These are phyloP conservation scores for Ceratobasidium papillatum DNA, from an alignment of 1,284 basidiomycete genomes.

Conservation along the genomic window DNA sequence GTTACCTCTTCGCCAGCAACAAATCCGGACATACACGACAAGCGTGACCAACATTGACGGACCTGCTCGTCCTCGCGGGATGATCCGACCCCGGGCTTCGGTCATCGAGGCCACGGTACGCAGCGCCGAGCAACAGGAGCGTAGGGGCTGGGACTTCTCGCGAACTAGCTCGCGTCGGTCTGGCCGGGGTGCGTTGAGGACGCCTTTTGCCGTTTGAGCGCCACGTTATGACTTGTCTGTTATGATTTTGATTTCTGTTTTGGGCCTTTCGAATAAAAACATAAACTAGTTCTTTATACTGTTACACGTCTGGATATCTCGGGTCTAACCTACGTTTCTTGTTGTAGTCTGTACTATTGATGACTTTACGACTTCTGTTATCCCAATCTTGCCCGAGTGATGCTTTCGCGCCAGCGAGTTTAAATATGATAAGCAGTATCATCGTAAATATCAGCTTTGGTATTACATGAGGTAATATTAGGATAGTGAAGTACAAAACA, in stretches of 20 bases:
- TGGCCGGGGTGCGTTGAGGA: conserved; percentile 32
- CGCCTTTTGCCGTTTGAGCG: conserved; percentile 16
- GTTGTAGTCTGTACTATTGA: conserved; percentile 24
- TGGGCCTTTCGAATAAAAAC: not conserved
- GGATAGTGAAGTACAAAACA: conserved; percentile 8
- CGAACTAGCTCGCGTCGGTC: conserved; percentile 15
- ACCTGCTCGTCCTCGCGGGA: conserved; percentile 21
- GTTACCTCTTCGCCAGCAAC: not conserved
- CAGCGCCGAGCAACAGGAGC: conserved; percentile 41
- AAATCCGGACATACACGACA: conserved; percentile 17
- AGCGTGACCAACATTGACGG: conserved; percentile 34
- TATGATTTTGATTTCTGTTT: conserved; percentile 7
- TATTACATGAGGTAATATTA: not conserved
- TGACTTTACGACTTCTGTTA: not conserved
- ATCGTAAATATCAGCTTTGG: not conserved
- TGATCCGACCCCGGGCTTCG: conserved; percentile 10
- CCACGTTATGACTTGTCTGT: not conserved
- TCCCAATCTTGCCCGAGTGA: not conserved
- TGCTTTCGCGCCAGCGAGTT: not conserved
- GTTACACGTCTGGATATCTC: conserved; percentile 6
- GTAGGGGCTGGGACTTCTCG: conserved; percentile 36
- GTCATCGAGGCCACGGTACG: conserved; percentile 34
- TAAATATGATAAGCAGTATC: not conserved
- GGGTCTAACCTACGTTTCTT: not conserved
- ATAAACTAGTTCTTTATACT: conserved; percentile 23